A percentile compares a stretch with the other conserved stretches of the same genome.
phyloP scores from a whole-genome alignment of 2,329 filamentous ascomycete genomes.

The Biscogniauxia mediterranea region DNA sequence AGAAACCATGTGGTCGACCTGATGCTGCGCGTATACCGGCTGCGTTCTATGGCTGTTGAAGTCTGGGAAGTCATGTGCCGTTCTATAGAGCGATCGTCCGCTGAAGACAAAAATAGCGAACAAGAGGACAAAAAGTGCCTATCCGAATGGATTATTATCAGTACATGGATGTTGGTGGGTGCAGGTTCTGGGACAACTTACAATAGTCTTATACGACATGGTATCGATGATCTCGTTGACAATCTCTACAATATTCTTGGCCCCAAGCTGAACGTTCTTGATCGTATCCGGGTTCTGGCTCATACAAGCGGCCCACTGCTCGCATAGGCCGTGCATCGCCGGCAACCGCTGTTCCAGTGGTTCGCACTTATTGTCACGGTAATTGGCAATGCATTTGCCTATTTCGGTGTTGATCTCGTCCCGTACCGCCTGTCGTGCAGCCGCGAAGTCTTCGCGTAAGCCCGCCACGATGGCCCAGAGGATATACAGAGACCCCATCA shows the following conservation, averaged over 20 bases:
- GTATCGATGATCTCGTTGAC: constrained; percentile 91
- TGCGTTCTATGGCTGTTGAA: constrained; percentile 20
- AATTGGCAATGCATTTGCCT: constrained; percentile 70
- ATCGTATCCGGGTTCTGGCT: constrained; percentile 75
- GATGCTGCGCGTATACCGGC: constrained; percentile 18
- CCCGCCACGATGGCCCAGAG: constrained; percentile 68
- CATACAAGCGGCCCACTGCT: constrained; percentile 86
- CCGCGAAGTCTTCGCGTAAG: constrained; percentile 71
- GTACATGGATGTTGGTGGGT: constrained; percentile 13
- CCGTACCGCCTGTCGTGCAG: constrained; percentile 68
- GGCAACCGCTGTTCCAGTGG: constrained; percentile 63
- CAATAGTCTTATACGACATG: constrained; percentile 77
- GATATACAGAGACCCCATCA: constrained; percentile 51
- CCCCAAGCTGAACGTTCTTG: constrained; percentile 76
- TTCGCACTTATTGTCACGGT: constrained; percentile 72
- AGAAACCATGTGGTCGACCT: constrained; percentile 15
- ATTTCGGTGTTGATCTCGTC: constrained; percentile 71
- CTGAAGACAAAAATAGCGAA: constrained; percentile 30
- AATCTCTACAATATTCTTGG: constrained; percentile 86
- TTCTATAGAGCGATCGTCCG: constrained; percentile 31
- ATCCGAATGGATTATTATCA: neutral
- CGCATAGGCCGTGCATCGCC: constrained; percentile 70
- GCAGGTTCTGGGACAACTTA: constrained; percentile 32
- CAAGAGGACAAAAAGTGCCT: constrained; percentile 29
- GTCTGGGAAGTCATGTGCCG: constrained; percentile 23